Conservation (phyloP, 495 filamentous ascomycete species). For the Xylaria telfairii region DNA sequence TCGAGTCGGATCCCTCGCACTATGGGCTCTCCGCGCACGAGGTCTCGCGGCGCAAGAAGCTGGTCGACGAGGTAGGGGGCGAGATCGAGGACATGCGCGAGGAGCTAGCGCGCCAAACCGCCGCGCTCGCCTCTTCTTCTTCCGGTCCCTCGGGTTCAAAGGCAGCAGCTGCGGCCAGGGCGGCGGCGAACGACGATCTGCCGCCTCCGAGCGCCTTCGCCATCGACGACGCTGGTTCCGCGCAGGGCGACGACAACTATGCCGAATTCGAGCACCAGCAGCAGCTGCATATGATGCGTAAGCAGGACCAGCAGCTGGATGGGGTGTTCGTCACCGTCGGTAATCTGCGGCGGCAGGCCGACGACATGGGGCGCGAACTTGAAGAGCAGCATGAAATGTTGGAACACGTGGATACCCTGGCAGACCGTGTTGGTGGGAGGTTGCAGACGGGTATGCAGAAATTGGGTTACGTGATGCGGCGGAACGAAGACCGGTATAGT, state of each 20-base stretch:
- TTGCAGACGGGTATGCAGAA: conserved; percentile 85
- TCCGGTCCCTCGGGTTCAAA: conserved; percentile 19
- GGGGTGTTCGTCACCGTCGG: conserved; percentile 92
- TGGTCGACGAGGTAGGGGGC: conserved; percentile 86
- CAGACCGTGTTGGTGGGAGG: conserved; percentile 86
- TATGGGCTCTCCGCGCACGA: conserved; percentile 88
- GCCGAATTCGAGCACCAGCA: conserved; percentile 91
- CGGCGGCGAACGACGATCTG: conserved; percentile 52
- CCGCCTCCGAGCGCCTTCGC: conserved; percentile 77
- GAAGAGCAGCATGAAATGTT: conserved; percentile 89
- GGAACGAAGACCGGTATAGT: conserved; percentile 90
- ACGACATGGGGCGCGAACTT: conserved; percentile 92
- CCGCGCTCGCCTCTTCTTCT: conserved; percentile 21
- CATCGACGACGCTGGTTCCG: conserved; percentile 50
- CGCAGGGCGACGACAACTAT: conserved; percentile 64
- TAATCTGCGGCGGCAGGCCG: conserved; percentile 84
- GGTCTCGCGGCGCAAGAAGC: conserved; percentile 76
- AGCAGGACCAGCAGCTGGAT: conserved; percentile 92
- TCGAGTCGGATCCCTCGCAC: conserved; percentile 86
- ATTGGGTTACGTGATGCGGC: conserved; percentile 80
- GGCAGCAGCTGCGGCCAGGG: conserved; percentile 34
- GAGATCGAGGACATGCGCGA: conserved; percentile 89
- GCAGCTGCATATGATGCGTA: conserved; percentile 88
- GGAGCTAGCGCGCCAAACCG: conserved; percentile 67
- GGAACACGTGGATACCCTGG: conserved; percentile 78